Percentiles rank a stretch among this genome's conserved stretches.
phyloP scores from a whole-genome alignment of 2,329 filamentous ascomycete genomes.

The Colletotrichum incanum region DNA sequence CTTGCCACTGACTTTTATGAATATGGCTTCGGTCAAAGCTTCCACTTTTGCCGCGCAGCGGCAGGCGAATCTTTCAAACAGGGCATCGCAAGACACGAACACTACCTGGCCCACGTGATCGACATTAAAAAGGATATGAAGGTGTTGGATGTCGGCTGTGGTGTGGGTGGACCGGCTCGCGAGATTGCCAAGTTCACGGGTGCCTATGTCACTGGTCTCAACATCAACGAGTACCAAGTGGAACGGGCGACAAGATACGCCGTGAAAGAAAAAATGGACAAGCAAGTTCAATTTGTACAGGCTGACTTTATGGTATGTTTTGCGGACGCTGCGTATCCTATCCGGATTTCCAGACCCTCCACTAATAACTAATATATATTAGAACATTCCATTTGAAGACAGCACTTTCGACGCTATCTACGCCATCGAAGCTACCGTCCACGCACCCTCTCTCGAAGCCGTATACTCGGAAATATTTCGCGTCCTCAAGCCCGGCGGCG shows the following conservation, averaged over 20 bases:
- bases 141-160: constrained; percentile 96
- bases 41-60: constrained; percentile 98
- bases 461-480: constrained; percentile 97
- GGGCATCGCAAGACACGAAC: constrained; percentile 96
- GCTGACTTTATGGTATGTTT: constrained; percentile 89
- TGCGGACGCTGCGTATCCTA: fast-evolving
- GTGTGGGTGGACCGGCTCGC: constrained; percentile 93
- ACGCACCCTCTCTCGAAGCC: constrained; percentile 90
- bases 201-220: constrained; percentile 89
- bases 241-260: constrained; percentile 92
- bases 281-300: constrained; percentile 90
- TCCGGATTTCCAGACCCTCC: fast-evolving
- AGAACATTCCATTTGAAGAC: constrained; percentile 77
- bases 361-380: no score
- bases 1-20: constrained; percentile 97
- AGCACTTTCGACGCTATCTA: constrained; percentile 96
- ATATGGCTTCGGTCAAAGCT: constrained; percentile 95
- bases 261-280: constrained; percentile 81
- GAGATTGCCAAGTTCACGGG: constrained; percentile 98
- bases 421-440: constrained; percentile 96
- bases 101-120: constrained; percentile 94
- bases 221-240: constrained; percentile 99
- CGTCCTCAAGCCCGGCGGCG: constrained; percentile 94
- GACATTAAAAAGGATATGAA: constrained; percentile 88
- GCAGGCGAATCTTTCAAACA: constrained; percentile 89